Base-by-base conservation (phyloP, 306 rosid genomes). In the Biancaea sappan region DNA sequence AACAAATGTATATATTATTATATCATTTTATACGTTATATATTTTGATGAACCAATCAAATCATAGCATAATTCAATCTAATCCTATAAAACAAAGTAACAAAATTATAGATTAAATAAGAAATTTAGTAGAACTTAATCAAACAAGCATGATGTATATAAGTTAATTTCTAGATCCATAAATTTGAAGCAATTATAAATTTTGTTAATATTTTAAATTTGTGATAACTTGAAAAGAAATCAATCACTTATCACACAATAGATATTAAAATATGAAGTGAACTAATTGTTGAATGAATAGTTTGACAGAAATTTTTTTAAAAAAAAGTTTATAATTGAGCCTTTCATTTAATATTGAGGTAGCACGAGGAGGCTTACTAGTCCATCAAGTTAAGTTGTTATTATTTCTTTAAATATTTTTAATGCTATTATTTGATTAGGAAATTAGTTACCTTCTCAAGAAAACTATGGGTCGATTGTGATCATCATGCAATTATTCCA, bases 401-500 rank as follows among this genome's bases (percentile, higher is more conserved):
- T 51, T 51, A 51, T 18, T 61, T 61, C 12, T 34, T 61, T 10
- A 8, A 32, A 51, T 51, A 51, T 51, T 47, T 47, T 1, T 16
- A 47, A 3, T n/a, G 22, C 22, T 4, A 29, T 59, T 59, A 59
- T 47, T 16, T 2, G n/a, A n/a, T 16, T 11, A 59, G 66, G 25
- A 31, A 59, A 32, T n/a, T n/a, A 8, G 16, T 12, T 12, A 41
- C n/a, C 46, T 21, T 24, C n/a, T 3, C 37, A 52, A 32, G 73
- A 52, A 66, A 82, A 71, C 66, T 13, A 24, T 46, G 46, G 71
- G 73, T 73, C 34, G 51, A 72, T 67, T 80, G 77, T 72, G 62
- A 80, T 80, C 67, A 77, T 77, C 13, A 73, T 73, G 46, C 35
- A 56, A 64, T 76, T 66, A 79, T 79, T 76, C 80, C 84, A 59